phyloP scores from a whole-genome alignment of 108 stramenopile species.

The Hondaea fermentalgiana region DNA sequence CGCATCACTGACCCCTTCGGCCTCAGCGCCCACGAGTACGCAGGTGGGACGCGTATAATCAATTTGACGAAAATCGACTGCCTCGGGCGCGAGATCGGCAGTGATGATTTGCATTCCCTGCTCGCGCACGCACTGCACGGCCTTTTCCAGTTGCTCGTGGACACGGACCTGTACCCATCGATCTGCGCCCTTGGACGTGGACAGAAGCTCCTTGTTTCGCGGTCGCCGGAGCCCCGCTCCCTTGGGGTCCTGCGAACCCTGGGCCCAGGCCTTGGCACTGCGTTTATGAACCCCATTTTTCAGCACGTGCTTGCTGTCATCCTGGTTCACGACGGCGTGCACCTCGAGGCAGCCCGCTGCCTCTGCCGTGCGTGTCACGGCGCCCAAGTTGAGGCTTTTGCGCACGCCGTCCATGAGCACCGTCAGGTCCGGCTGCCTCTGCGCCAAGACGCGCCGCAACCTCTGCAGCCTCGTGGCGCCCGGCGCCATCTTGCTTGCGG shows the following conservation, averaged over 20 bases:
- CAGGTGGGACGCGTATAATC: slow-evolving; percentile 3
- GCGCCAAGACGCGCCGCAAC: background rate
- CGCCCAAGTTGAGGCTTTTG: background rate
- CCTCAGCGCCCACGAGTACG: background rate
- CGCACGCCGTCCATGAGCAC: background rate
- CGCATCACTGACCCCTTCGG: background rate
- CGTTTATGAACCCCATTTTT: background rate
- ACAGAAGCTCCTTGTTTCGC: background rate
- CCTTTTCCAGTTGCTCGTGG: background rate
- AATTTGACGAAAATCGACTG: background rate
- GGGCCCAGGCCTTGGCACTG: no score
- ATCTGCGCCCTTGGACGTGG: background rate
- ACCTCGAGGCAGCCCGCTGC: slow-evolving; percentile 1
- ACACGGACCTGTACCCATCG: background rate
- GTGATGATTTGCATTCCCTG: background rate
- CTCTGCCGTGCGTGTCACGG: background rate
- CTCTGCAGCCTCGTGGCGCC: background rate
- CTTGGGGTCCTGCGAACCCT: background rate
- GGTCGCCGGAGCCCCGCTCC: background rate
- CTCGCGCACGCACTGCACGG: background rate
- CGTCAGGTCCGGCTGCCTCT: background rate
- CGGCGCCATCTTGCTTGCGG: background rate
- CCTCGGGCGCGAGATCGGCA: background rate
- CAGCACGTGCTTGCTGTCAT: background rate
- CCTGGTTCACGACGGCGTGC: background rate